Base-by-base conservation (phyloP, 495 filamentous ascomycete species). In the Aspergillus kassunensis region DNA sequence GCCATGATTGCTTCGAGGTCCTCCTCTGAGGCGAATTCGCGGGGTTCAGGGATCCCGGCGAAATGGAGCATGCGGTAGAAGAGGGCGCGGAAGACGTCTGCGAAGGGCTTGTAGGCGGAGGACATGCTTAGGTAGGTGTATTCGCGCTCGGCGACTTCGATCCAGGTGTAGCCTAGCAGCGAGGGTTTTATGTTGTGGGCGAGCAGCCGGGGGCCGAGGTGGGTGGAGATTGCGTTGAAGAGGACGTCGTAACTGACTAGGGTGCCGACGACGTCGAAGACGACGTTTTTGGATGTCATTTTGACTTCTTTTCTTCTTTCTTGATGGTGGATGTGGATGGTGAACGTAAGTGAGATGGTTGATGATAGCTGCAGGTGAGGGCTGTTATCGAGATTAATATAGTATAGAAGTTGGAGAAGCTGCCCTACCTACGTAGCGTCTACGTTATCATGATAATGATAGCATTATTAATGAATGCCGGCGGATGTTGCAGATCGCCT, bases 201-300 rank as follows among this genome's bases (percentile, higher is more conserved):
- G 23, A 55, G 68, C 6, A 75, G 62, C 27, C 61, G 60, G 49
- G 56, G 54, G 13, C 70, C 71, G 13, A 74, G 54, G 11, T 53
- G 56, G 27, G 35, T 29, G 29, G 65, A 62, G 30, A 74, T 64
- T 33, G 64, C 59, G 20, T 58, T 44, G 57, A 59, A 67, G 36
- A 71, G 55, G 44, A 53, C 43, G 12, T 68, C 63, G 54, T 65
- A 73, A 25, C 55, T 51, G 33, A 73, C 63, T 0, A 65, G 60
- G 10, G 71, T 74, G 20, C 70, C 71, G 29, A 74, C 67, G 12
- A 74, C 62, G 48, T 74, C 68, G 39, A 74, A 74, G 18, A 72
- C 71, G 39, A 74, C 63, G 30, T 69, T 66, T 51, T 71, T 68
- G n/a, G 41, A 45, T 41, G 31, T 15, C 50, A 53, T 45, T 9